phyloP scores from a whole-genome alignment of 768 basidiomycete species.

The Lactarius evosmus region DNA sequence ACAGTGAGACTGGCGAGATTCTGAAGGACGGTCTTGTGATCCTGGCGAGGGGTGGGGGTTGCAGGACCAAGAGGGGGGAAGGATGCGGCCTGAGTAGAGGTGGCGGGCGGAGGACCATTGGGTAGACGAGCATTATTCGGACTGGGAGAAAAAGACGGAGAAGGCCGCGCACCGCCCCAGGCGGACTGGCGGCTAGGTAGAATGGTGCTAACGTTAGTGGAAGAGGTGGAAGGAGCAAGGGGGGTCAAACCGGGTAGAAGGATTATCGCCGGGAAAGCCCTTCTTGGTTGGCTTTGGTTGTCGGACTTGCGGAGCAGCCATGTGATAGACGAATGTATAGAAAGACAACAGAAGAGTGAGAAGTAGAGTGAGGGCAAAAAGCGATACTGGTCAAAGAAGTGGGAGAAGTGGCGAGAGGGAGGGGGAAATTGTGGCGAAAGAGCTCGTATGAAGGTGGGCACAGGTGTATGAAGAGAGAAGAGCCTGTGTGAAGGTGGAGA shows the following conservation, averaged over 20 bases:
- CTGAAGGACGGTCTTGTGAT: conserved; percentile 49
- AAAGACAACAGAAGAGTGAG: conserved; percentile 35
- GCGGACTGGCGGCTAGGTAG: conserved; percentile 44
- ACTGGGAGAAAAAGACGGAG: conserved; percentile 65
- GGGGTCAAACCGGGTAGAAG: conserved; percentile 47
- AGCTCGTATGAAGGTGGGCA: conserved; percentile 19
- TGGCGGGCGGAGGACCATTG: conserved; percentile 39
- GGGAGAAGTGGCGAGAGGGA: conserved; percentile 18
- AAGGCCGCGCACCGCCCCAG: conserved; percentile 66
- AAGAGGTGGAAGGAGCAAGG: conserved; percentile 25
- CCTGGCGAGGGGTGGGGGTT: conserved; percentile 38
- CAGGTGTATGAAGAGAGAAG: conserved; percentile 16
- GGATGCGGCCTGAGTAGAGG: conserved; percentile 28
- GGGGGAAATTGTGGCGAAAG: conserved; percentile 18
- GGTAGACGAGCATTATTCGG: conserved; percentile 42
- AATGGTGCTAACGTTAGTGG: background rate
- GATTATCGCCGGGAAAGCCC: conserved; percentile 49
- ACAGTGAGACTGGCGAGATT: conserved; percentile 60
- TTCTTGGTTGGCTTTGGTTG: conserved; percentile 63
- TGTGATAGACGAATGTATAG: conserved; percentile 29
- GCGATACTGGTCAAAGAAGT: conserved; percentile 25
- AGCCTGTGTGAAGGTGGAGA: conserved; percentile 8
- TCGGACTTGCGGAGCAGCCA: conserved; percentile 37
- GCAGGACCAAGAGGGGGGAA: conserved; percentile 42
- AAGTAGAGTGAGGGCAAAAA: conserved; percentile 36